Evolutionary conservation across 768 basidiomycete genomes (phyloP), one percentile per base, ranked within the genome.

Genomic region (Stropharia rugosoannulata): DNA sequence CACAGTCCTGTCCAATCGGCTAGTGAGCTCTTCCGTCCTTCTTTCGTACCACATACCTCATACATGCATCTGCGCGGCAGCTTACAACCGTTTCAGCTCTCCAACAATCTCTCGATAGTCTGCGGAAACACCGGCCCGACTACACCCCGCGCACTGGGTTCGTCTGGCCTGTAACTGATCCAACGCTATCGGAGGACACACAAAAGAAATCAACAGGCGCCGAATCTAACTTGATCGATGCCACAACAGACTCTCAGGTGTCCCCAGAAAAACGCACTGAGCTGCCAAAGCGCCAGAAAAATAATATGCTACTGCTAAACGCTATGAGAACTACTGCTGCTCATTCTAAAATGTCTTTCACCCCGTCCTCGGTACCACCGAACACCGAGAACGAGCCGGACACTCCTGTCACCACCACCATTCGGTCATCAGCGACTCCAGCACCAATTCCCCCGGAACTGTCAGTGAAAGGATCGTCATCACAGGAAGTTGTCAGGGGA

Each of bases 101-200:
- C 16, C 89, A 90, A 76, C 80, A 83, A 3, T 93, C 93, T 5
- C 76, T 96, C 52, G 83, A 90, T 61, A 80, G 80, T 51, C 74
- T 95, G 61, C 86, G 88, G 53, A 78, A 78, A 56, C 81, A 90
- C 64, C 79, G 88, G 58, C 93, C 93, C 12, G 85, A 87, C 56
- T 93, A 90, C 70, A 90, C 89, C 10, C 92, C 93, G 46, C 81
- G 89, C 43, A 86, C 86, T 25, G 90, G 90, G 5, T 91, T 92
- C 65, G 80, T 86, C 1, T 95, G 93, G 93, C 90, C 93, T 44
- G 86, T 94, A 59, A 74, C 80, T 51, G 87, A 87, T 60, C 68
- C 84, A 3, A 73, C 81, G 22, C 56, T 77, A 1, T 61, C 75
- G 55, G 55, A 60, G 12, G 68, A 71, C 7, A 51, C 59, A 19